Conservation (phyloP, 2,329 filamentous ascomycete genomes). For the Diatrype stigma region DNA sequence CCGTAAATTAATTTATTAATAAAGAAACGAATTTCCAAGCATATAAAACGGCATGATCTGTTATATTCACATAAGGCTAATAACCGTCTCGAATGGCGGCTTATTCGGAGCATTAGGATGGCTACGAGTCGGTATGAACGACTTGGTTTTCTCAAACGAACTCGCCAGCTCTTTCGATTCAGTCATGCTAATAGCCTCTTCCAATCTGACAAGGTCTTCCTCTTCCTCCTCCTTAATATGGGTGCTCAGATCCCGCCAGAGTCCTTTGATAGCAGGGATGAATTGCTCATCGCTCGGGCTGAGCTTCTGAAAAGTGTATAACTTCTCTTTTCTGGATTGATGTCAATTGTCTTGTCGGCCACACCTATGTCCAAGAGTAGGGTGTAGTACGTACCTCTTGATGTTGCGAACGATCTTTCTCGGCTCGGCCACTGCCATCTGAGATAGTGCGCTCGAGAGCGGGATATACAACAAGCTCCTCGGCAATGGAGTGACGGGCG, state of each 20-base stretch:
- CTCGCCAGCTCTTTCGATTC: conserved; percentile 33
- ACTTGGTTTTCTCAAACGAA: conserved; percentile 48
- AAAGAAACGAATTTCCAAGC: too few relatives aligned
- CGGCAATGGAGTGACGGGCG: conserved; percentile 42
- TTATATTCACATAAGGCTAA: too few relatives aligned
- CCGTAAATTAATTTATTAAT: too few relatives aligned
- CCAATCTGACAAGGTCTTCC: conserved; percentile 44
- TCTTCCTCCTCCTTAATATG: conserved; percentile 50
- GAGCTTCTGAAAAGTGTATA: too few relatives aligned
- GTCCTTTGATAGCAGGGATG: too few relatives aligned
- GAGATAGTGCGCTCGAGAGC: conserved; percentile 46
- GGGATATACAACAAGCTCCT: conserved; percentile 51
- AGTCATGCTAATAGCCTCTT: conserved; percentile 34
- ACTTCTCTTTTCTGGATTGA: too few relatives aligned
- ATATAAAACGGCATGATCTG: too few relatives aligned
- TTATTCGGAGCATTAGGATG: conserved; percentile 48
- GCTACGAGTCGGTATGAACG: conserved; percentile 47
- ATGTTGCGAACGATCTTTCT: conserved; percentile 45
- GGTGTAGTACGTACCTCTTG: conserved; percentile 28
- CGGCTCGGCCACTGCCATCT: conserved; percentile 42
- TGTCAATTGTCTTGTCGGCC: too few relatives aligned
- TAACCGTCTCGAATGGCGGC: conserved; percentile 52
- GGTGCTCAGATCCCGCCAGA: conserved; percentile 38
- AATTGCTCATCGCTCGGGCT: too few relatives aligned
- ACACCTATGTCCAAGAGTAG: conserved; percentile 45